These are phyloP conservation scores for Pseudogymnoascus sp. DNA, from an alignment of 2,329 filamentous ascomycete species.

Conservation along the genomic window DNA sequence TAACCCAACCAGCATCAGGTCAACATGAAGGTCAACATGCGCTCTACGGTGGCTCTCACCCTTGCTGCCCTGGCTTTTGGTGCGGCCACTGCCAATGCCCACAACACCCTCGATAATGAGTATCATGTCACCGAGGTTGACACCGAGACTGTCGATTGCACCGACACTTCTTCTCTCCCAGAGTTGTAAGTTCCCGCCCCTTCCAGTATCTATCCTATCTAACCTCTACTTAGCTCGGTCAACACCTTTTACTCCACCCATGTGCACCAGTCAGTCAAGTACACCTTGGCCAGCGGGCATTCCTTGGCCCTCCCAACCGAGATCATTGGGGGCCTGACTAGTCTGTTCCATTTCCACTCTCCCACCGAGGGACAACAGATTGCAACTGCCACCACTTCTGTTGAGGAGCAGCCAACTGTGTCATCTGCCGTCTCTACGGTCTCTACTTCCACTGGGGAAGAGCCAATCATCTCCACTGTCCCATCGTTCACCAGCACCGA, in stretches of 20 bases:
- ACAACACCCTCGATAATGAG: neutral
- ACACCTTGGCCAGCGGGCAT: neutral
- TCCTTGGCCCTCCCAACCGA: neutral
- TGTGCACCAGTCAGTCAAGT: neutral
- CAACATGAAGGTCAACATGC: neutral
- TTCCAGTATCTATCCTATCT: neutral
- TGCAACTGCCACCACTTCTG: neutral
- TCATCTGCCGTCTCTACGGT: neutral
- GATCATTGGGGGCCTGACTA: neutral
- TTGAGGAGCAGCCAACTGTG: neutral
- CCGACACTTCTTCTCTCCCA: neutral
- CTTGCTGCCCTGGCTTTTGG: neutral
- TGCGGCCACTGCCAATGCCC: neutral
- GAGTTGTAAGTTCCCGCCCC: neutral
- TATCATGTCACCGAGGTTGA: neutral
- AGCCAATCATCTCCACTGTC: neutral
- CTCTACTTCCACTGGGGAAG: neutral
- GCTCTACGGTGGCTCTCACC: neutral
- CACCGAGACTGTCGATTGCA: neutral
- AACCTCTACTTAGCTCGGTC: neutral
- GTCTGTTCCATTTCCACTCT: neutral
- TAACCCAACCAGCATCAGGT: neutral
- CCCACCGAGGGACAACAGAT: neutral
- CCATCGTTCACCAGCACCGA: neutral
- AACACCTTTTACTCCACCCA: neutral